phyloP scores from a whole-genome alignment of 2,329 filamentous ascomycete species.

The Apiospora koreana region DNA sequence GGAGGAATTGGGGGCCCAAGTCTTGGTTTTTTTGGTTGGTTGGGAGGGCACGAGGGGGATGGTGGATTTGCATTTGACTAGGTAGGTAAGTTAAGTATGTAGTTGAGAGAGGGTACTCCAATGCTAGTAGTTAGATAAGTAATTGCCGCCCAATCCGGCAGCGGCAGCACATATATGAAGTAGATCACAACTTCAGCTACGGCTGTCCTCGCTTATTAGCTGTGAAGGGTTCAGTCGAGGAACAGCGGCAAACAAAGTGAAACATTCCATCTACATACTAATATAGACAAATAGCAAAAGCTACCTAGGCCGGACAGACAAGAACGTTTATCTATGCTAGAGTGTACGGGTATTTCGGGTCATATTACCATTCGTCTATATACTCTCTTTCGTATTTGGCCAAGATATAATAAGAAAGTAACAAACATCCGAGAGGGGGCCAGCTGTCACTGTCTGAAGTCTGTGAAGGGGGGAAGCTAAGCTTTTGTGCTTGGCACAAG shows the following conservation, averaged over 20 bases:
- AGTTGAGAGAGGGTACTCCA: too few species aligned
- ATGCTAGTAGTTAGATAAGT: too few species aligned
- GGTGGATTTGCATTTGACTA: background rate
- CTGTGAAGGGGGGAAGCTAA: background rate
- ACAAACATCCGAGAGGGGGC: background rate
- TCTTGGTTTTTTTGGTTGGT: background rate
- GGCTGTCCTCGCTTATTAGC: background rate
- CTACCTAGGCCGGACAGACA: background rate
- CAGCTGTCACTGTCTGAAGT: background rate
- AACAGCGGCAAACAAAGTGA: constrained; percentile 6
- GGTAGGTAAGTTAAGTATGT: too few species aligned
- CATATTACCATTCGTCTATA: too few species aligned
- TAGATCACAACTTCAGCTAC: background rate
- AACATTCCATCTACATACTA: background rate
- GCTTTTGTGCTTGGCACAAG: background rate
- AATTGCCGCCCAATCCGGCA: too few species aligned
- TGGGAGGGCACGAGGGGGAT: background rate
- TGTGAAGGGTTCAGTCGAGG: background rate
- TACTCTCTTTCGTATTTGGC: background rate
- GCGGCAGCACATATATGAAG: too few species aligned
- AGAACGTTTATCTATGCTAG: background rate
- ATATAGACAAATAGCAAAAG: background rate
- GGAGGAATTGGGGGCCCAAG: background rate
- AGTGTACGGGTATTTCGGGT: too few species aligned
- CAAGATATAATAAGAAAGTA: background rate